Base-by-base conservation (phyloP, 2,329 filamentous ascomycete species). In the Coniochaeta ligniaria region DNA sequence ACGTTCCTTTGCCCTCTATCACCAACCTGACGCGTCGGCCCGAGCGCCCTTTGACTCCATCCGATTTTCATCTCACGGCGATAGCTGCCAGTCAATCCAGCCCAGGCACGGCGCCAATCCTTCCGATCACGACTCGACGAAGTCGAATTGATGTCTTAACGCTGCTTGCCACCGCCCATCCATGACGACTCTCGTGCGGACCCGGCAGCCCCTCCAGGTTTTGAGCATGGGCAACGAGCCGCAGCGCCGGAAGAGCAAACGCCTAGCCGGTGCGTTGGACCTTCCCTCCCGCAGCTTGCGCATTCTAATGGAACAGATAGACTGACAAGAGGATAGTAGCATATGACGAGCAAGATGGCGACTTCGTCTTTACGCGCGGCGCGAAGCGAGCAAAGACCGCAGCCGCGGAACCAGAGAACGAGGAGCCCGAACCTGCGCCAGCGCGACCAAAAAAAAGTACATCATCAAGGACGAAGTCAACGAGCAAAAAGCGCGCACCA, bases 271-370 rank as follows among this genome's bases (percentile, higher is more conserved):
- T 87, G 79, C 68, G 84, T 79, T 62, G 55, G 56, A 60, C 47
- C 6, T 41, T n/a, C 63, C 57, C 35, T 58, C 52, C n/a, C 45
- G 35, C 7, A 9, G 31, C 45, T 11, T 41, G 38, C 38, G 38
- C 4, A 7, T 3, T 9, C 38, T 4, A 26, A 17, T 28, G 24
- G 22, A 9, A 14, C 22, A 28, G 20, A 26, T 28, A 12, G 7
- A 28, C 28, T 35, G n/a, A 57, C 22, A 36, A 3, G 31, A 20
- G 14, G 6, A 35, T 68, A 58, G 67, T 69, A 57, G 79, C 75
- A 63, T 88, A 88, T 67, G 88, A 91, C 67, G 89, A 93, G 72
- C 83, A 89, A 68, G 87, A 90, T 76, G 90, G 89, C 67, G 90
- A 90, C 64, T 93, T 93, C 67, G 79, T 85, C 61, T 93, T 92